Base-by-base conservation (phyloP, 495 filamentous ascomycete genomes). In the Tuber microsphaerosporum region DNA sequence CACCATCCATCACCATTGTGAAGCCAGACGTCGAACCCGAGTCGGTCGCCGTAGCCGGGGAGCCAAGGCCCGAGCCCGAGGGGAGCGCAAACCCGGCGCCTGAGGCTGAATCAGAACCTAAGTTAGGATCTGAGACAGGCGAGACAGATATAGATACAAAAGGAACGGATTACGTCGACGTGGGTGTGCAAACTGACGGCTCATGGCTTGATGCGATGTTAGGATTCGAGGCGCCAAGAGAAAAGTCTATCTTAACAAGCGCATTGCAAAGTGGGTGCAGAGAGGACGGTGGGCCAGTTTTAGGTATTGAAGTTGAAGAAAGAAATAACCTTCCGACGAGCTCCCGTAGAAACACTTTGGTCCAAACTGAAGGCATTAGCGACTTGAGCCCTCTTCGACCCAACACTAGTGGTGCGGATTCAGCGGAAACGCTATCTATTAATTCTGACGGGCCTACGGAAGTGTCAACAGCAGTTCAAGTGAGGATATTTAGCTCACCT, bases 331-430 rank as follows among this genome's bases (percentile, higher is more conserved):
- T 65, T 65, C 56, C 26, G 56, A 34, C 14, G 56, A 1, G 56
- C 56, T 65, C 56, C 16, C 56, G 56, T 65, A 65, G 56, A 65
- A 65, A 65, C 31, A 65, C 56, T 19, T 34, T 65, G 56, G 56
- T 65, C 31, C 56, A 65, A 65, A 65, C 56, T 65, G 56, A 65
- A 65, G 26, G 12, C 14, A 34, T 26, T 65, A 65, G 56, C 56
- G 26, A 65, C 56, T 34, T 65, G 56, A 26, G 31, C 56, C 56
- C 2, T 12, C 56, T 34, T 65, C 56, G 56, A 65, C 56, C 56
- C 26, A 65, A 34, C 56, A 65, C 12, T 65, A 34, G 56, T 65
- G 26, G 56, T 65, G 56, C 26, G 12, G 56, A 65, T 65, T 65
- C 56, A 12, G n/a, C 56, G 14, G 56, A 65, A 65, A 65, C 56